Percentiles rank a stretch among this genome's conserved stretches.
Conservation (phyloP, 768 basidiomycete genomes). For the Rossbeevera mucosa region DNA sequence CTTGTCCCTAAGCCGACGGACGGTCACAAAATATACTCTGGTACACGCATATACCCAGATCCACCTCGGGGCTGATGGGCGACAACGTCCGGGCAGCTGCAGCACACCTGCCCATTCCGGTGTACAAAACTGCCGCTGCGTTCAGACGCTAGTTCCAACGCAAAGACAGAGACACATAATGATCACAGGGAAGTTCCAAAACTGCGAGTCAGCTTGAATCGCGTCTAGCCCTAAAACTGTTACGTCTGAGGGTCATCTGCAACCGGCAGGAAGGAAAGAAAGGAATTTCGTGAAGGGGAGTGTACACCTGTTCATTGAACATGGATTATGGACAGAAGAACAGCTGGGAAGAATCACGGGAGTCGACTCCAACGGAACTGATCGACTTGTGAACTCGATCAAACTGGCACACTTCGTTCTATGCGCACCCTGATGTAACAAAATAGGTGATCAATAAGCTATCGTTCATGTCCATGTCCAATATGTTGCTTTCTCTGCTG, state of each 20-base stretch:
- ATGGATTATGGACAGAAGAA: constrained; percentile 8
- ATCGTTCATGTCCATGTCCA: background rate
- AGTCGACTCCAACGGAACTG: background rate
- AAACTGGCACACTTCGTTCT: too few species aligned
- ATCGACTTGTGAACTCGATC: background rate
- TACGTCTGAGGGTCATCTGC: constrained; percentile 13
- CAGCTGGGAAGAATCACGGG: too few species aligned
- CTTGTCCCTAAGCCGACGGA: constrained; percentile 60
- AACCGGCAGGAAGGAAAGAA: constrained; percentile 19
- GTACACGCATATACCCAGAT: constrained; percentile 2
- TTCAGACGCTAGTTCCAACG: background rate
- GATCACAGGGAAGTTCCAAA: constrained; percentile 67
- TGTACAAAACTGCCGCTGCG: constrained; percentile 41
- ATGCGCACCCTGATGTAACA: background rate
- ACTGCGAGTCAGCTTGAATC: constrained; percentile 62
- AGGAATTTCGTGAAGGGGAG: constrained; percentile 51
- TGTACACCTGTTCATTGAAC: constrained; percentile 35
- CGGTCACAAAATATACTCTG: background rate
- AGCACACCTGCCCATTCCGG: constrained; percentile 51
- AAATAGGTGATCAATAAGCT: background rate
- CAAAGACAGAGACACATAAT: constrained; percentile 26
- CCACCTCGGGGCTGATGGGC: constrained; percentile 56
- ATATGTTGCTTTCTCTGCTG: background rate
- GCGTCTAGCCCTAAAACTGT: constrained; percentile 62
- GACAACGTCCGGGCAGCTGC: constrained; percentile 78